These are phyloP conservation scores for Geotrichum europaeum DNA, from an alignment of 1,139 yeast genomes.

Conservation along the genomic window DNA sequence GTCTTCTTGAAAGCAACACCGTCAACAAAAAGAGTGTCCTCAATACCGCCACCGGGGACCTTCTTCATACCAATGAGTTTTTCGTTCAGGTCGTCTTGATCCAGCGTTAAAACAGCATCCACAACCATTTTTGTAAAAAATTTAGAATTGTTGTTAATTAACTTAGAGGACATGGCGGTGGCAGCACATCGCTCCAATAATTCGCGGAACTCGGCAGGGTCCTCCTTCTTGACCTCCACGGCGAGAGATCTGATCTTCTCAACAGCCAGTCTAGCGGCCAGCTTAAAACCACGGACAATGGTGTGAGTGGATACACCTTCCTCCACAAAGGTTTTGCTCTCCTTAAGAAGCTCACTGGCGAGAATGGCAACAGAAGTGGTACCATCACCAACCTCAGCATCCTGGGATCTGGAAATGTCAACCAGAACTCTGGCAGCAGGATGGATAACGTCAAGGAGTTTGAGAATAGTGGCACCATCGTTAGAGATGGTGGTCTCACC, in stretches of 20 bases:
- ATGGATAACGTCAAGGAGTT: constrained; percentile 88
- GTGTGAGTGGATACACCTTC: constrained; percentile 92
- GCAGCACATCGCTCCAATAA: constrained; percentile 88
- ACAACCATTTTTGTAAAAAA: constrained; percentile 96
- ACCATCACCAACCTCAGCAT: constrained; percentile 99
- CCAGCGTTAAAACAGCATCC: constrained; percentile 85
- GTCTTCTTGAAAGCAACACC: constrained; percentile 98
- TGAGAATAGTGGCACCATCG: constrained; percentile 96
- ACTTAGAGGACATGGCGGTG: constrained; percentile 95
- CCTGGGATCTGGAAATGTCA: constrained; percentile 93
- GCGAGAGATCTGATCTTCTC: constrained; percentile 68
- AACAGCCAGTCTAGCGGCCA: constrained; percentile 73
- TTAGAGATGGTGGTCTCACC: constrained; percentile 93
- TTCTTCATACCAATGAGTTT: constrained; percentile 89
- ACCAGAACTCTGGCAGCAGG: constrained; percentile 96
- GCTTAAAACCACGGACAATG: constrained; percentile 80
- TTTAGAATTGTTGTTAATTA: constrained; percentile 77
- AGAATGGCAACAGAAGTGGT: constrained; percentile 91
- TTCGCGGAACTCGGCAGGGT: constrained; percentile 51
- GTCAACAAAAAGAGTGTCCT: constrained; percentile 78
- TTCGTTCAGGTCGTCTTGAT: constrained; percentile 80
- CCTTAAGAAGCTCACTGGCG: constrained; percentile 92
- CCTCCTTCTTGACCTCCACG: constrained; percentile 44
- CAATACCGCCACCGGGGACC: constrained; percentile 95
- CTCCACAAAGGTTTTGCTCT: constrained; percentile 82